phyloP scores from a whole-genome alignment of 345 rosid genomes.

The Lumnitzera racemosa region DNA sequence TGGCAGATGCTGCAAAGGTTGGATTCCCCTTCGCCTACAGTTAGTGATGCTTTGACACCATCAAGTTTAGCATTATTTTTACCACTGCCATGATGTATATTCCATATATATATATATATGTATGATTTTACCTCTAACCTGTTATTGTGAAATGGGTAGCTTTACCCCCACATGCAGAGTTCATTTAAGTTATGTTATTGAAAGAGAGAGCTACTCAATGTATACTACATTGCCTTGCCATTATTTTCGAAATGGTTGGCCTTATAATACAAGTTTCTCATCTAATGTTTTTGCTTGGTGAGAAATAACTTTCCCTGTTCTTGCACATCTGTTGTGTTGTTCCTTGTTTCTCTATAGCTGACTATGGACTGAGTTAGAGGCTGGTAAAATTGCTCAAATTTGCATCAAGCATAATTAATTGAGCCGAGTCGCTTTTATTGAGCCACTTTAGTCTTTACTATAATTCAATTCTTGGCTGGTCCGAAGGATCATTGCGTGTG shows the following conservation, averaged over 20 bases:
- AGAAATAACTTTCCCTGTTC: too few relatives aligned
- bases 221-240: conserved; percentile 12
- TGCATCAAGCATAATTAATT: too few relatives aligned
- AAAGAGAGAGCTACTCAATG: conserved; percentile 2
- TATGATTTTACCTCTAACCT: conserved; percentile 1
- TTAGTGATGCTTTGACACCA: conserved; percentile 6
- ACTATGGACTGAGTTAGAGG: conserved; percentile 11
- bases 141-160: conserved; percentile 17
- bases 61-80: neutral
- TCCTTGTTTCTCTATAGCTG: conserved; percentile 4
- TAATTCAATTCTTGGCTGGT: too few relatives aligned
- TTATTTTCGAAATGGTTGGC: conserved; percentile 26
- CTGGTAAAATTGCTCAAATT: too few relatives aligned
- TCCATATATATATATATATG: neutral
- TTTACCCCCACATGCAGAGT: conserved; percentile 8
- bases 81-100: too few relatives aligned
- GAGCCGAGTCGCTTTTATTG: too few relatives aligned
- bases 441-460: too few relatives aligned
- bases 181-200: conserved; percentile 17
- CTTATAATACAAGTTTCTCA: neutral
- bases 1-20: conserved; percentile 14
- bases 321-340: neutral
- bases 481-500: too few relatives aligned
- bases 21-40: conserved; percentile 23
- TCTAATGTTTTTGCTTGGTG: neutral